phyloP scores from a whole-genome alignment of 108 stramenopile species.

The Pseudonitzschia pungens region DNA sequence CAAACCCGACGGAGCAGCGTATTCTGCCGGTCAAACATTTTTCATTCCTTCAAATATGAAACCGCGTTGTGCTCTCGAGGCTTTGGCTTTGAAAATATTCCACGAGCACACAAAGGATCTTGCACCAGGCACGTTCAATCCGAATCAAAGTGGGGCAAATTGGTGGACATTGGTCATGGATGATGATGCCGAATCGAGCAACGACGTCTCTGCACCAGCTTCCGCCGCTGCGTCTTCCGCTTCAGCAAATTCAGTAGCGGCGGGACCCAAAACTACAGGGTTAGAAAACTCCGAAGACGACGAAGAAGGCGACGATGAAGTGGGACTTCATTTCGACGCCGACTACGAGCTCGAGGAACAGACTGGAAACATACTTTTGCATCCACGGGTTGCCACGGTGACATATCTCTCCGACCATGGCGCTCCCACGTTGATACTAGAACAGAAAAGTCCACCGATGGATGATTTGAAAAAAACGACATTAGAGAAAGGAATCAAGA shows the following conservation, averaged over 20 bases:
- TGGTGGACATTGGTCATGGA: slow-evolving; percentile 94
- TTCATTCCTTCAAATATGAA: slow-evolving; percentile 79
- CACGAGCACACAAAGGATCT: slow-evolving; percentile 61
- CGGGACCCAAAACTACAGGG: background rate
- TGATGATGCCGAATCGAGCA: slow-evolving; percentile 7
- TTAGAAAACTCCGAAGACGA: slow-evolving; percentile 14
- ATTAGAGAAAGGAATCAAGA: slow-evolving; percentile 61
- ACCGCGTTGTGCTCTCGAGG: slow-evolving; percentile 84
- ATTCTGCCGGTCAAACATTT: slow-evolving; percentile 79
- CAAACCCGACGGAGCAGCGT: slow-evolving; percentile 64
- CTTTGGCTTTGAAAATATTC: slow-evolving; percentile 73
- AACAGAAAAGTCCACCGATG: slow-evolving; percentile 58
- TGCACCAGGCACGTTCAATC: slow-evolving; percentile 54
- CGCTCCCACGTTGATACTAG: slow-evolving; percentile 79
- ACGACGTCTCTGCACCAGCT: background rate
- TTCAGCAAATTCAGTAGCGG: slow-evolving; percentile 2
- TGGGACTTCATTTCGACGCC: slow-evolving; percentile 90
- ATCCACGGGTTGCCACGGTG: slow-evolving; percentile 86
- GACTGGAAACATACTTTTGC: slow-evolving; percentile 54
- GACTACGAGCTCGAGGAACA: slow-evolving; percentile 90
- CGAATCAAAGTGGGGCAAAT: slow-evolving; percentile 80
- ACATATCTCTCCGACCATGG: slow-evolving; percentile 85
- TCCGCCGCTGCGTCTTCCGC: background rate
- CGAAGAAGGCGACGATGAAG: slow-evolving; percentile 65
- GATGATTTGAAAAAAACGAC: slow-evolving; percentile 55